Evolutionary conservation across 2,329 filamentous ascomycete species (phyloP), one percentile per base, ranked within the genome.

Genomic region (Aquanectria penicillioides): DNA sequence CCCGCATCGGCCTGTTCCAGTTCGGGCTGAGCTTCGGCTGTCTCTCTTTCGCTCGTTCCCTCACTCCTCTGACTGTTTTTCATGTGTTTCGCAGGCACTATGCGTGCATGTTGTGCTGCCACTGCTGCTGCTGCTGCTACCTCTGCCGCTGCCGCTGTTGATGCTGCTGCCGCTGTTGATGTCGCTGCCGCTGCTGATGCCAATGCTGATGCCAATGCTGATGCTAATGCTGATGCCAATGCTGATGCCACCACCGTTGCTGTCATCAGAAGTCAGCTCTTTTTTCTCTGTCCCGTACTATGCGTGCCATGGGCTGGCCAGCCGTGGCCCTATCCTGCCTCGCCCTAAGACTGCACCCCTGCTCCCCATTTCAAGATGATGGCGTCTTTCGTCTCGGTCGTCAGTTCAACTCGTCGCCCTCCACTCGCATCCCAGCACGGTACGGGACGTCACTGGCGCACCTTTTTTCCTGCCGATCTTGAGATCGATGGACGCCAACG

Each of bases 401-500:
- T n/a, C n/a, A n/a, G n/a, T n/a, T n/a, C n/a, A n/a, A n/a, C 52
- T 46, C 29, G 54, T 22, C 34, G 41, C 41, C 51, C 43, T 59
- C 53, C 60, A 61, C 66, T 65, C 50, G 46, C 44, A 66, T 65
- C 67, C 66, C 52, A 65, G 67, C 43, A 59, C 47, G 59, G 57
- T 60, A 61, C 47, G 54, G 64, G 55, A 69, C 67, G 67, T 68
- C 61, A 68, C 61, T 68, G 67, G 57, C 57, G 65, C 65, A 69
- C 62, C 52, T 51, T 57, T 65, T 63, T 43, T 51, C 57, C 57
- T 69, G 67, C 55, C 67, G 67, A 69, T 69, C 67, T 61, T 46
- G 37, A 68, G 66, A 69, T 69, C 66, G 66, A 67, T 67, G 59
- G 52, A 62, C 62, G 62, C 59, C 62, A 67, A 67, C 66, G 64